These are phyloP conservation scores for Lizonia empirigonia DNA, from an alignment of 2,329 filamentous ascomycete genomes.

Conservation along the genomic window DNA sequence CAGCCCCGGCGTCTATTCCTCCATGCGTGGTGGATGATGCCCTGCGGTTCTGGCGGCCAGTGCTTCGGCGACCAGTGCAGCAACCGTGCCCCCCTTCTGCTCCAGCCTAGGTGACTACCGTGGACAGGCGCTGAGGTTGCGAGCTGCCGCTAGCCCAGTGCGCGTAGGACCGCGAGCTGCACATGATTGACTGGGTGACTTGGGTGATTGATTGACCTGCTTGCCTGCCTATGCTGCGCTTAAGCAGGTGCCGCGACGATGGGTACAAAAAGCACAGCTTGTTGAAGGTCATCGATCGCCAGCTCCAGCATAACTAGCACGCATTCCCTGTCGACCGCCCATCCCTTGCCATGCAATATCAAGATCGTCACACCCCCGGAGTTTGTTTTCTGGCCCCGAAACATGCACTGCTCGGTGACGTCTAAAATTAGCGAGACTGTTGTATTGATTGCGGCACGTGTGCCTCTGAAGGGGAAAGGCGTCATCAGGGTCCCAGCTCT, in stretches of 20 bases:
- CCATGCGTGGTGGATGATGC: not conserved
- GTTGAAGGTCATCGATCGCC: slow-evolving; percentile 21
- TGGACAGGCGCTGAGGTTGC: slow-evolving; percentile 29
- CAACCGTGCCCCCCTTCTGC: slow-evolving; percentile 33
- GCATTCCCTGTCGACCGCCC: slow-evolving; percentile 31
- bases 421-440: slow-evolving; percentile 38
- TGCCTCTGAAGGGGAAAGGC: slow-evolving; percentile 33
- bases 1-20: slow-evolving; percentile 15
- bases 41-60: slow-evolving; percentile 25
- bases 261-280: slow-evolving; percentile 18
- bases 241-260: slow-evolving; percentile 31
- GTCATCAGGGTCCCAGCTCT: slow-evolving; percentile 28
- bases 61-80: slow-evolving; percentile 39
- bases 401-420: slow-evolving; percentile 24
- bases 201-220: slow-evolving; percentile 17
- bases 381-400: slow-evolving; percentile 36
- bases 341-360: slow-evolving; percentile 11
- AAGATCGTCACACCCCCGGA: slow-evolving; percentile 17
- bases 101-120: slow-evolving; percentile 33
- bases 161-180: slow-evolving; percentile 34
- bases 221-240: slow-evolving; percentile 21
- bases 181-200: slow-evolving; percentile 31
- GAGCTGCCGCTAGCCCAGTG: slow-evolving; percentile 36
- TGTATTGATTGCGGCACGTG: slow-evolving; percentile 48
- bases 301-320: slow-evolving; percentile 5